These are phyloP conservation scores for Scutellaria baicalensis DNA, from an alignment of 257 asterid species.

Conservation along the genomic window DNA sequence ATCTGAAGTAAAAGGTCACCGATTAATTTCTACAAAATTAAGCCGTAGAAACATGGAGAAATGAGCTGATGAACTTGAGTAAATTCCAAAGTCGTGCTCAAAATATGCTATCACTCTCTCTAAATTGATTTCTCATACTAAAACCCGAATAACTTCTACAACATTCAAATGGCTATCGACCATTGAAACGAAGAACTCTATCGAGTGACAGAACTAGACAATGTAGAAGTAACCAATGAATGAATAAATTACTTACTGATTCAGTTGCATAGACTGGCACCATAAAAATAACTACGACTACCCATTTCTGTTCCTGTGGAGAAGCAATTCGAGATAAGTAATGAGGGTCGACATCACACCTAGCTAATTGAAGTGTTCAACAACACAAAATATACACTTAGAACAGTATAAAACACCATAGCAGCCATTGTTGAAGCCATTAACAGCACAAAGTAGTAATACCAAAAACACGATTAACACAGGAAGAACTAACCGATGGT, in stretches of 20 bases:
- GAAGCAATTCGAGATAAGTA: background rate
- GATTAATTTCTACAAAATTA: background rate
- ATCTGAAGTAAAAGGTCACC: constrained; percentile 38
- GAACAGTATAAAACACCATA: too few relatives aligned
- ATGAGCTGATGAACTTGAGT: background rate
- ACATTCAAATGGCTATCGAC: background rate
- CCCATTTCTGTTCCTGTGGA: constrained; percentile 92
- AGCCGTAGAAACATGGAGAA: background rate
- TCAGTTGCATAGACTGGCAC: constrained; percentile 91
- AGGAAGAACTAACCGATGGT: constrained; percentile 49
- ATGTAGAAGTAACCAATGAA: background rate
- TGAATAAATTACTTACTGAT: constrained; percentile 49
- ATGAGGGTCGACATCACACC: too few relatives aligned
- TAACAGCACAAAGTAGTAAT: too few relatives aligned
- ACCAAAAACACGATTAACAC: background rate
- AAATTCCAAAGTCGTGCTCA: too few relatives aligned
- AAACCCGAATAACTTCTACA: too few relatives aligned
- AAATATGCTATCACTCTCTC: too few relatives aligned
- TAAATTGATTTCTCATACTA: too few relatives aligned
- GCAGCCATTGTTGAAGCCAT: too few relatives aligned
- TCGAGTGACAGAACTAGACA: too few relatives aligned
- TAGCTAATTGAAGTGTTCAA: too few relatives aligned
- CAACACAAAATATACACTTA: too few relatives aligned
- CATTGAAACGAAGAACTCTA: background rate
- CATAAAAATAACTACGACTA: constrained; percentile 74